Evolutionary conservation across 2,329 filamentous ascomycete species (phyloP).

Genomic region (Emergomyces africanus): DNA sequence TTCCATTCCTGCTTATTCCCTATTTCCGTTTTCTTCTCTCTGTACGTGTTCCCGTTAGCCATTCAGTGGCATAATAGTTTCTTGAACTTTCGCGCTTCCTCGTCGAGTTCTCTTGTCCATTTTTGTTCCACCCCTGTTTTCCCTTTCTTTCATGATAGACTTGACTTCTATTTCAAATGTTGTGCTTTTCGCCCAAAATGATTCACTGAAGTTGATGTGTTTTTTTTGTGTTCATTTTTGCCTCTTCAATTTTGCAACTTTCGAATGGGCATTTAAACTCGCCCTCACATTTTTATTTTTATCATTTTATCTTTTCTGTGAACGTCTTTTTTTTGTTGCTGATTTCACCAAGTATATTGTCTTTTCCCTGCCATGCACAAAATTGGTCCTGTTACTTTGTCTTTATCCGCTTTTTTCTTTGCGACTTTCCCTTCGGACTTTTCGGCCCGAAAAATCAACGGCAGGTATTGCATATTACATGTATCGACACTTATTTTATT

Average conservation of each 20-base stretch:
- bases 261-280: not conserved
- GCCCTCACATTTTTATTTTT: constrained; percentile 1
- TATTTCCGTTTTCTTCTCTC: not conserved
- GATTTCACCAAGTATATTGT: not conserved
- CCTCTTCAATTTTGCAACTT: not conserved
- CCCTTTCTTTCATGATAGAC: constrained; percentile 5
- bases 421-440: not conserved
- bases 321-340: not conserved
- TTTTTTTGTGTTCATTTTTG: not conserved
- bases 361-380: not conserved
- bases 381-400: not conserved
- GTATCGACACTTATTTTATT: not conserved
- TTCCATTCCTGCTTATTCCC: not conserved
- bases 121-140: not conserved
- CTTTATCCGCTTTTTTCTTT: not conserved
- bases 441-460: not conserved
- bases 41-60: not conserved
- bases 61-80: not conserved
- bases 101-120: not conserved
- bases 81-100: not conserved
- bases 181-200: not conserved
- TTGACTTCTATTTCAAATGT: constrained; percentile 5
- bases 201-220: not conserved
- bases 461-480: not conserved
- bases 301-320: not conserved